Percentiles rank a stretch among this genome's conserved stretches.
These are phyloP conservation scores for Lecanosticta acicola DNA, from an alignment of 2,329 filamentous ascomycete species.

Conservation along the genomic window DNA sequence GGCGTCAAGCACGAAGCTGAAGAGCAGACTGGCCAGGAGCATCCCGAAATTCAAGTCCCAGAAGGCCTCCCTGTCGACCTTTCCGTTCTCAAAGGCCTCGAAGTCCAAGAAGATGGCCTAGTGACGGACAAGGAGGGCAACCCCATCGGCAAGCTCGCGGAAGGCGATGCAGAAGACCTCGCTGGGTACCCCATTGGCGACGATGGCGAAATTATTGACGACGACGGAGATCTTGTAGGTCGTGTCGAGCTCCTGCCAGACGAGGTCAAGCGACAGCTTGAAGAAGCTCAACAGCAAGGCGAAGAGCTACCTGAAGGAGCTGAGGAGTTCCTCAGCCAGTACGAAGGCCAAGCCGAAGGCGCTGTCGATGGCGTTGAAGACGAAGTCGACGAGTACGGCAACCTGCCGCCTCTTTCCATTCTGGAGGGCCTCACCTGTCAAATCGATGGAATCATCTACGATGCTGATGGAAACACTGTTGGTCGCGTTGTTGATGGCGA, in stretches of 20 bases:
- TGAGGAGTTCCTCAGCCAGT: conserved; percentile 30
- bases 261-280: conserved; percentile 38
- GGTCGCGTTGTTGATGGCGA: conserved; percentile 46
- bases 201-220: conserved; percentile 51
- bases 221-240: conserved; percentile 51
- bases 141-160: conserved; percentile 44
- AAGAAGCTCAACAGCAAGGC: conserved; percentile 35
- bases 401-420: conserved; percentile 43
- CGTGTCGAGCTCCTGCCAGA: conserved; percentile 48
- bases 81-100: conserved; percentile 45
- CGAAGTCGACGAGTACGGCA: conserved; percentile 26
- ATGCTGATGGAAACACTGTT: conserved; percentile 48
- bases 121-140: conserved; percentile 49
- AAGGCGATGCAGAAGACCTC: conserved; percentile 50
- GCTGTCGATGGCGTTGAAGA: conserved; percentile 27
- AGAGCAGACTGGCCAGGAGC: conserved; percentile 30
- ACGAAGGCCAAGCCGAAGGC: conserved; percentile 20
- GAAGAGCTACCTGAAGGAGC: conserved; percentile 33
- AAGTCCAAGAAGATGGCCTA: conserved; percentile 51
- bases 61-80: conserved; percentile 40
- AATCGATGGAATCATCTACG: conserved; percentile 44
- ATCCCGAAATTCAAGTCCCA: conserved; percentile 32
- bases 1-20: conserved; percentile 26
- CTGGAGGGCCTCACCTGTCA: conserved; percentile 46
- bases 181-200: conserved; percentile 49